A percentile compares a stretch with the other conserved stretches of the same genome.
These are phyloP conservation scores for Botrytis hyacinthi DNA, from an alignment of 2,329 filamentous ascomycete genomes.

Conservation along the genomic window DNA sequence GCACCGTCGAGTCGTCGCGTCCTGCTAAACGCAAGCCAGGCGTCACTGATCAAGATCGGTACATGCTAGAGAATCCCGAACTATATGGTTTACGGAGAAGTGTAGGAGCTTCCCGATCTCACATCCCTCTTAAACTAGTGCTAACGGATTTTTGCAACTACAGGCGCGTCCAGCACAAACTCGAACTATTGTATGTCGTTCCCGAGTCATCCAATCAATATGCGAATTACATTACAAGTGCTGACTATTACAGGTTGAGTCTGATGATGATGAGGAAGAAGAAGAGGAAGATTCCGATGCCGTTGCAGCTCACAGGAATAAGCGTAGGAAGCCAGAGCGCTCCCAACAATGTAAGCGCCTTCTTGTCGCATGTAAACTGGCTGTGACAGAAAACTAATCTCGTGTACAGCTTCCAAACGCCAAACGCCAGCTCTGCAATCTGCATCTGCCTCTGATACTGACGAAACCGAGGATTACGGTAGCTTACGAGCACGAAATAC, in stretches of 20 bases:
- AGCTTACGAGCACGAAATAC: constrained; percentile 66
- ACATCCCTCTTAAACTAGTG: background rate
- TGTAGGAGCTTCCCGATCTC: constrained; percentile 52
- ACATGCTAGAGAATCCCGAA: constrained; percentile 87
- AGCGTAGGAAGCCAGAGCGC: constrained; percentile 66
- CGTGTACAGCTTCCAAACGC: constrained; percentile 55
- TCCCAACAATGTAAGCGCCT: constrained; percentile 59
- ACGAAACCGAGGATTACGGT: constrained; percentile 72
- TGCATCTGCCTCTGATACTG: constrained; percentile 65
- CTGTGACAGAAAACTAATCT: constrained; percentile 28
- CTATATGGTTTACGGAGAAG: constrained; percentile 92
- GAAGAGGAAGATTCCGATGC: constrained; percentile 76
- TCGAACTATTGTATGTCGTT: constrained; percentile 48
- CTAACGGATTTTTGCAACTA: constrained; percentile 27
- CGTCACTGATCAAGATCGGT: constrained; percentile 67
- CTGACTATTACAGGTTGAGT: constrained; percentile 50
- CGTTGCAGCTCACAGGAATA: constrained; percentile 56
- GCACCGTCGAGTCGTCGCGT: constrained; percentile 68
- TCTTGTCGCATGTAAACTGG: constrained; percentile 21
- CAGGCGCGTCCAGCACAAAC: constrained; percentile 58
- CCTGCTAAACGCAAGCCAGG: constrained; percentile 70
- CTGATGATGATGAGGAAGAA: constrained; percentile 48
- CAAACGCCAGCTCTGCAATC: constrained; percentile 55
- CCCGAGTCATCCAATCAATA: background rate
- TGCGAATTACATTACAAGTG: constrained; percentile 16